phyloP scores from a whole-genome alignment of 305 asterid genomes.

The Fraxinus latifolia region DNA sequence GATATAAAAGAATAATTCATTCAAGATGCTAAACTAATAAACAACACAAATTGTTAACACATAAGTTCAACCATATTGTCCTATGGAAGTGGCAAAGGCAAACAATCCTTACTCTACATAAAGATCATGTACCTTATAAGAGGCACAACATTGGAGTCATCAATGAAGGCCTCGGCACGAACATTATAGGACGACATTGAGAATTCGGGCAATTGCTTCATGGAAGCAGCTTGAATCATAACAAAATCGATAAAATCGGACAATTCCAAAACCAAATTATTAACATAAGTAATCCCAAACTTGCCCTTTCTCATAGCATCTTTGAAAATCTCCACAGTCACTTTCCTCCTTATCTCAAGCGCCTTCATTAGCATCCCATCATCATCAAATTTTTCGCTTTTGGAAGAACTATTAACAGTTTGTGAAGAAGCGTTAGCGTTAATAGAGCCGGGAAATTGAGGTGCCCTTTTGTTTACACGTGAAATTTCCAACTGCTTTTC shows the following conservation, averaged over 20 bases:
- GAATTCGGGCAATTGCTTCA: slow-evolving; percentile 66
- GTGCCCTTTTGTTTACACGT: slow-evolving; percentile 45
- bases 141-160: slow-evolving; percentile 65
- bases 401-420: slow-evolving; percentile 39
- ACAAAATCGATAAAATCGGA: slow-evolving; percentile 72
- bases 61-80: not conserved
- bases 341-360: slow-evolving; percentile 79
- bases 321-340: slow-evolving; percentile 62
- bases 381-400: slow-evolving; percentile 24
- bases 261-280: slow-evolving; percentile 46
- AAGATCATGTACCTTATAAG: slow-evolving; percentile 60
- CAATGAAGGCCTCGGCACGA: slow-evolving; percentile 57
- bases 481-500: slow-evolving; percentile 61
- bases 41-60: not conserved
- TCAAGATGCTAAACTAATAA: slow-evolving; percentile 9
- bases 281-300: slow-evolving; percentile 73
- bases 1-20: not conserved
- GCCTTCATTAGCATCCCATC: slow-evolving; percentile 82
- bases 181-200: slow-evolving; percentile 58
- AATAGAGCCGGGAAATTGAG: slow-evolving; percentile 84
- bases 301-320: slow-evolving; percentile 73
- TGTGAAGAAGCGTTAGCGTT: slow-evolving; percentile 35
- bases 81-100: not conserved
- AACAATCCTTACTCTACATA: not conserved
- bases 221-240: slow-evolving; percentile 77